Evolutionary conservation across 2,329 filamentous ascomycete species (phyloP), one percentile per base, ranked within the genome.

Genomic region (Rhytidhysteron rufulum): DNA sequence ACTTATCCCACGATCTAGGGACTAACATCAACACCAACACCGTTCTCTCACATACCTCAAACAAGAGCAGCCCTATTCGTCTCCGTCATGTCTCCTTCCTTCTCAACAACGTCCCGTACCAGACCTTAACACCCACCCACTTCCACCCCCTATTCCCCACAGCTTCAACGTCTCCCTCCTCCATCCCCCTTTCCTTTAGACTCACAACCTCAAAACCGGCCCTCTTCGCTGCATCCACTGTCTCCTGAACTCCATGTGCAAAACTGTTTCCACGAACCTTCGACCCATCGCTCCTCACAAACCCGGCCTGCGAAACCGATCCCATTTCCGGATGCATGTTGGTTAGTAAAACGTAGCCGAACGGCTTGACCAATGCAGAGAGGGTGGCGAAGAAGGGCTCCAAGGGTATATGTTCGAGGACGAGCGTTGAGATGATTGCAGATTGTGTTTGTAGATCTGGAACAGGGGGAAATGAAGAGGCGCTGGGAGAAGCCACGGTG

Each of bases 251-350:
- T 10, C 65, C 69, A 63, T 85, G 73, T 30, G 72, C 71, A 58
- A 74, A 83, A 54, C 80, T 84, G 20, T 62, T 69, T 1, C 79
- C 78, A 34, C 78, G 65, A 13, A 85, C 71, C 65, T 85, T 84
- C 4, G 64, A 49, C 1, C 54, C 62, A 1, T 72, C 71, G 15
- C 59, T 62, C 5, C 80, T 77, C 10, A 79, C 67, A 51, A 85
- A 85, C 0, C 82, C 81, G 0, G 81, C 81, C 53, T 81, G 79
- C 19, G 73, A 76, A 13, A 72, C 67, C 11, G 47, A 46, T 1
- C 79, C 80, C 80, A 85, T 84, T 3, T 83, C 75, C 2, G 71
- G 61, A 55, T 85, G 82, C 82, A 85, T 85, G 51, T 84, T 85
- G 1, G 80, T 84, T n/a, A 85, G 52, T 8, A 84, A 63, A 4